Base-by-base conservation (phyloP, 1,284 basidiomycete genomes). In the Hemileia vastatrix region DNA sequence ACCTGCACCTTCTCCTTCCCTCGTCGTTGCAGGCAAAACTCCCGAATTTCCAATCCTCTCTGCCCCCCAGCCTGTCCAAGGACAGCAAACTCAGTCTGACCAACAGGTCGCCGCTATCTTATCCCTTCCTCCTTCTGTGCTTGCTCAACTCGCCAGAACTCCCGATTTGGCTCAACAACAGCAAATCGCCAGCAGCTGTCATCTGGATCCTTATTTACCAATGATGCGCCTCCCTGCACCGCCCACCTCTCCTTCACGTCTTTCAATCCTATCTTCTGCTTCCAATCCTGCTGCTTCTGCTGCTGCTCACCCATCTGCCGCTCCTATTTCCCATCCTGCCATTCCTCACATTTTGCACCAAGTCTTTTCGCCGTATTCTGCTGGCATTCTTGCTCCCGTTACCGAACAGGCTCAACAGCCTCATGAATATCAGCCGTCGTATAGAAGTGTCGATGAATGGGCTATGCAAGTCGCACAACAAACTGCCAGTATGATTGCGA, bases 341-440 rank as follows among this genome's bases (percentile, higher is more conserved):
- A 59, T 59, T 21, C 57, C 57, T 47, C 57, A 59, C 8, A 50
- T 59, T n/a, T 49, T 59, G 18, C 57, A 59, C 36, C 57, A 59
- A 50, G 57, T 59, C 18, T 59, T 59, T 24, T 59, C 57, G 32
- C 57, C 57, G 8, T 36, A 59, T 36, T 59, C 57, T 4, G n/a
- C 47, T 24, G 45, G 32, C 1, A 59, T 59, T 24, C 24, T 59
- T 15, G 32, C 32, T 8, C 57, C 57, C 32, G 57, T 59, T 31
- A 43, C 4, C 18, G 4, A 52, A 6, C 6, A n/a, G 9, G 11
- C 8, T 21, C 36, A 11, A 15, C 47, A 33, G 19, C 23, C 40
- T n/a, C 40, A 27, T 24, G 54, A 59, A n/a, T 59, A 51, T 40
- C 57, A 51, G 32, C 57, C 57, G 8, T 50, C 57, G 8, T 59